Evolutionary conservation across 2,329 filamentous ascomycete genomes (phyloP), one percentile per base, ranked within the genome.

Genomic region (Tolypocladium album): DNA sequence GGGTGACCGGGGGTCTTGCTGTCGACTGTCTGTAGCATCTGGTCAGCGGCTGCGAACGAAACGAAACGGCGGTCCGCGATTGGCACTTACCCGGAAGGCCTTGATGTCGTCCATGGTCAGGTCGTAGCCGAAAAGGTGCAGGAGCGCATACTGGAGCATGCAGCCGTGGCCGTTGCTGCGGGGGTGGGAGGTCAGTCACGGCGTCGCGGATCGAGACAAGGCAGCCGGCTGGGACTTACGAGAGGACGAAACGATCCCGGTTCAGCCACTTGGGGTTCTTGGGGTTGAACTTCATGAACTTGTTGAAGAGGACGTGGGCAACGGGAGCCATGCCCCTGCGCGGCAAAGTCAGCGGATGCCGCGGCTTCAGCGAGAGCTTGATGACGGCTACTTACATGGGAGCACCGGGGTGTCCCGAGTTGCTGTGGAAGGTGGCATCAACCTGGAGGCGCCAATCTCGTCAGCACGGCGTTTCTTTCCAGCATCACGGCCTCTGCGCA

Each of bases 241-340:
- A 99, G 75, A 99, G 92, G 64, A 99, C 92, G 74, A 99, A 99
- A 77, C 94, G 89, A 80, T 99, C 94, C 73, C 94, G 88, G 86
- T 97, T 97, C 71, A 94, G 72, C 92, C 92, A 99, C 66, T 91
- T 83, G 70, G 94, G 90, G 86, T 96, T 97, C 88, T 97, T 95
- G 71, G 94, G 94, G 88, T 97, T 99, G 86, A 97, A 99, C 76
- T 81, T 95, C 91, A 99, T 91, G 84, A 97, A 95, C 79, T 94
- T 95, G 86, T 96, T 96, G 82, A 90, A 99, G 66, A 99, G 86
- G 72, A 97, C 91, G 84, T 97, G 94, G 77, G 94, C 88, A 72
- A 92, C 87, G 64, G 94, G 93, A 72, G 94, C 94, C 90, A 97
- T 85, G 75, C 85, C 85, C 84, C 84, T 87, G 63, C 22, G 64